Conservation (phyloP, 2,329 filamentous ascomycete species). For the Boeremia lycopersici region DNA sequence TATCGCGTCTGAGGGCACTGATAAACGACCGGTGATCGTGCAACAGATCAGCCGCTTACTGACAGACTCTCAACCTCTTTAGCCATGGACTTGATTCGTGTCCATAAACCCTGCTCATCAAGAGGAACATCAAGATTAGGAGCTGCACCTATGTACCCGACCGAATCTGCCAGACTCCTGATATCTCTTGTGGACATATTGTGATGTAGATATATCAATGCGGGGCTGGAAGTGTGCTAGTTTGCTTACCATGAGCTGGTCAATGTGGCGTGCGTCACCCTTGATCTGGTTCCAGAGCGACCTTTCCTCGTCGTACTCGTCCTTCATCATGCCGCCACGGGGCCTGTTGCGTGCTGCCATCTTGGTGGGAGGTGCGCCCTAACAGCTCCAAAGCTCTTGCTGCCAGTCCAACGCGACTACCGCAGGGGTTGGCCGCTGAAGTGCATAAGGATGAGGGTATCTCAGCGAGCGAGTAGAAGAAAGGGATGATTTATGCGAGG, state of each 20-base stretch:
- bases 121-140: background rate
- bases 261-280: conserved; percentile 53
- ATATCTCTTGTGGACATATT: background rate
- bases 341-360: conserved; percentile 56
- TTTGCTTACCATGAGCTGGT: conserved; percentile 53
- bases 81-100: background rate
- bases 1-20: background rate
- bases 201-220: conserved; percentile 9
- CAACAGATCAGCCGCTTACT: conserved; percentile 1
- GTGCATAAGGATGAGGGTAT: conserved; percentile 10
- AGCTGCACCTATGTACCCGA: background rate
- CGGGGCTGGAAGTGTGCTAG: background rate
- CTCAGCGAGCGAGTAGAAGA: conserved; percentile 1
- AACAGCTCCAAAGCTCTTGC: conserved; percentile 5
- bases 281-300: conserved; percentile 57
- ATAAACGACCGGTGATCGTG: background rate
- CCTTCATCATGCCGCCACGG: conserved; percentile 52
- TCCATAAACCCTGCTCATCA: background rate
- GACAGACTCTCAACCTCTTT: background rate
- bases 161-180: background rate
- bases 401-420: conserved; percentile 15
- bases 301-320: conserved; percentile 58
- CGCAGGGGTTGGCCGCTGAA: conserved; percentile 4
- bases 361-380: conserved; percentile 14
- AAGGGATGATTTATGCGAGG: conserved; percentile 13